These are phyloP conservation scores for Cyclocybe aegerita DNA, from an alignment of 768 basidiomycete genomes.

Conservation along the genomic window DNA sequence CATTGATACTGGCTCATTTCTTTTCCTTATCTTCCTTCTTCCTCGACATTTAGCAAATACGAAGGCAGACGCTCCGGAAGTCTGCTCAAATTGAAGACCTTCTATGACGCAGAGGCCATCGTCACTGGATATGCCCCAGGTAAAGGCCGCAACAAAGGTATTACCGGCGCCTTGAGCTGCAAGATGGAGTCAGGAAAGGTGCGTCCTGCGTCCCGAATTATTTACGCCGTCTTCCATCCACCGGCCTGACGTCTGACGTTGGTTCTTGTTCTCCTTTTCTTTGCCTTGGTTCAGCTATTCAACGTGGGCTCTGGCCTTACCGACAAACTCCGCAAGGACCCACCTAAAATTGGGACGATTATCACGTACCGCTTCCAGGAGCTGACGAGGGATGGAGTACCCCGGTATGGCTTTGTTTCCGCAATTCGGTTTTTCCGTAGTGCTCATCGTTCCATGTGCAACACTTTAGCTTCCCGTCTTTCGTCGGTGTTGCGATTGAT, in stretches of 20 bases:
- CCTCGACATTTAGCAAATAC: constrained; percentile 34
- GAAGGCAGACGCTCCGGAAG: constrained; percentile 48
- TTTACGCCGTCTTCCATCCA: not conserved
- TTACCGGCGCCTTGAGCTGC: constrained; percentile 51
- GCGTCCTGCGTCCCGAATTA: constrained; percentile 1
- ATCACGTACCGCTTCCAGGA: constrained; percentile 62
- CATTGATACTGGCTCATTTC: not conserved
- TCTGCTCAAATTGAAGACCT: constrained; percentile 61
- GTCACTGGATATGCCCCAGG: constrained; percentile 58
- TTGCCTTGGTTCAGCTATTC: constrained; percentile 38
- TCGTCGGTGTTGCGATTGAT: constrained; percentile 49
- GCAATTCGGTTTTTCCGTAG: not conserved
- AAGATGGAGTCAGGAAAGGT: constrained; percentile 65
- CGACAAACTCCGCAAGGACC: constrained; percentile 51
- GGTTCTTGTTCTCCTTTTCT: not conserved
- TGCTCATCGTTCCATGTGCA: not conserved
- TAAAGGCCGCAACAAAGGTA: constrained; percentile 49
- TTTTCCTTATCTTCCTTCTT: not conserved
- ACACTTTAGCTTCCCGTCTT: constrained; percentile 49
- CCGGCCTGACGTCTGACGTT: not conserved
- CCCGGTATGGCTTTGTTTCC: constrained; percentile 36
- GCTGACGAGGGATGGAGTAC: constrained; percentile 53
- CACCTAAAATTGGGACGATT: constrained; percentile 55
- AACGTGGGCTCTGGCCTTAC: constrained; percentile 55
- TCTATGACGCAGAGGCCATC: constrained; percentile 60